phyloP scores from a whole-genome alignment of 192 early-diverging fungal genomes.

The Rhizophagus prolifer region DNA sequence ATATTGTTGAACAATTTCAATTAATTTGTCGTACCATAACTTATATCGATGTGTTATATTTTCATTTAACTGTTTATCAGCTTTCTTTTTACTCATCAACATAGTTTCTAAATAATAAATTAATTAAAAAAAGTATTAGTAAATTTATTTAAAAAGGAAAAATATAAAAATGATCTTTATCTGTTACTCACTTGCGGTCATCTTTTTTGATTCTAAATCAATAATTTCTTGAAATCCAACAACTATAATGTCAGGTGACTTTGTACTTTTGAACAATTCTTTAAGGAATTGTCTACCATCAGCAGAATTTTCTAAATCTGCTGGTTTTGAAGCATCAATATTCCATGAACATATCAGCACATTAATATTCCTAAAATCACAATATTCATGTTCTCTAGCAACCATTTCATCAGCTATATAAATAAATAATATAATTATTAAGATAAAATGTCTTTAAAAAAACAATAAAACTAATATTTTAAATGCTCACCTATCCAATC shows the following conservation, averaged over 20 bases:
- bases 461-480: neutral
- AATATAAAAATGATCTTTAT: neutral
- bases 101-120: slow-evolving; percentile 46
- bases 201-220: slow-evolving; percentile 78
- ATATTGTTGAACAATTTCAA: slow-evolving; percentile 56
- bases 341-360: slow-evolving; percentile 92
- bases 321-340: slow-evolving; percentile 87
- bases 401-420: slow-evolving; percentile 58
- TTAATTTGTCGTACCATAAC: slow-evolving; percentile 80
- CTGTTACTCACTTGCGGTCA: slow-evolving; percentile 64
- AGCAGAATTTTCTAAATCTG: slow-evolving; percentile 60
- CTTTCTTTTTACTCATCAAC: slow-evolving; percentile 55
- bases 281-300: slow-evolving; percentile 49
- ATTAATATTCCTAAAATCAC: slow-evolving; percentile 60
- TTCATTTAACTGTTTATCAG: slow-evolving; percentile 49
- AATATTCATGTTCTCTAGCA: slow-evolving; percentile 59
- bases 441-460: too few relatives aligned
- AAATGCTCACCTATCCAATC: slow-evolving; percentile 62
- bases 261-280: slow-evolving; percentile 48
- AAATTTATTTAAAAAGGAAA: too few relatives aligned
- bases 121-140: neutral
- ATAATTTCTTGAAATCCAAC: slow-evolving; percentile 88
- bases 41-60: slow-evolving; percentile 69
- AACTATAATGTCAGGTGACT: slow-evolving; percentile 74
- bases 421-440: too few relatives aligned